Evolutionary conservation across 73 alveolate species (phyloP), one percentile per base, ranked within the genome.

Genomic region (Paraurostyla sp.): DNA sequence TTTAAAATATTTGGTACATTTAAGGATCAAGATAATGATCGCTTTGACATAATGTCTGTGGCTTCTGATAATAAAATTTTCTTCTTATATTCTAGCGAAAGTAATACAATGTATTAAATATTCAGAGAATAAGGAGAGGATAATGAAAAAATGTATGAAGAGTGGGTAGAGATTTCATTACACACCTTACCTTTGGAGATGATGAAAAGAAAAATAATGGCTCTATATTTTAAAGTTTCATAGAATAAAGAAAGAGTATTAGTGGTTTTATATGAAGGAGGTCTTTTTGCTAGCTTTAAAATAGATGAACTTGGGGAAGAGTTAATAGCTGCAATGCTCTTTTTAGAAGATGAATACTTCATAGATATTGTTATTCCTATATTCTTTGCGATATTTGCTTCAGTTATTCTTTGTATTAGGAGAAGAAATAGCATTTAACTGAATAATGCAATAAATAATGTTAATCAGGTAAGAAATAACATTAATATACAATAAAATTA

Each of bases 211-310:
- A 65, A 30, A 38, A 65, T 65, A 16, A 18, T 65, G 25, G 13
- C 50, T 38, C 1, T 7, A 35, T 65, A 65, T 30, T 54, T 20
- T 54, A 16, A 9, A 11, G 4, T 30, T 11, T 7, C 51, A 7
- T 4, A 65, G 9, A 65, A 56, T 65, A 40, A 33, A 38, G 82
- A 65, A 65, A 32, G 82, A 65, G 2, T 65, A 36, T 18, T 65
- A 40, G 18, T 65, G 56, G 20, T 65, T 6, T 40, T 65, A 65
- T 65, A 38, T 65, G 82, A 65, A 15, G 82, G 82, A 35, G 82
- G 82, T 36, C 13, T 65, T 6, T 38, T 65, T 13, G 82, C 50
- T 13, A 65, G 82, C 36, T 65, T 65, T 40, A 65, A 65, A 65
- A 40, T 65, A 16, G 82, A 65, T 9, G 82, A 65, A 13, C 56